Base-by-base conservation (phyloP, 129 eudicot species). In the Kitagawia praeruptora region DNA sequence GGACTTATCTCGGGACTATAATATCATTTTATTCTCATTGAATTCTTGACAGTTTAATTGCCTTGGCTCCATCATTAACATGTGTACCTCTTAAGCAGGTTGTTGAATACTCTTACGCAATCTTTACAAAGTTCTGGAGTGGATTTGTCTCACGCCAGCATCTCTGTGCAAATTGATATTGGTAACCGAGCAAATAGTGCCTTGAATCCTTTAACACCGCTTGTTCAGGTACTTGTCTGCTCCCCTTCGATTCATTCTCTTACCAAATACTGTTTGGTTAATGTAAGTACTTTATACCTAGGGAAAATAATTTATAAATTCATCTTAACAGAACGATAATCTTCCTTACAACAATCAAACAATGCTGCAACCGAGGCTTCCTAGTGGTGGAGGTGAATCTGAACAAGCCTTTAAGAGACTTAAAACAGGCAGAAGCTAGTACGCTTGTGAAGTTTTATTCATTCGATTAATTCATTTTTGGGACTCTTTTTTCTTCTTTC, bases 101-200 rank as follows among this genome's bases (percentile, higher is more conserved):
- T 95, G 80, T 85, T 90, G 76, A 87, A 81, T 80, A 86, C 91
- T 82, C 84, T 95, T 70, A 92, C 98, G 25, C 91, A 90, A 81
- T 96, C 98, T 4, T 87, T 95, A 75, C 88, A 86, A 75, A 87
- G 83, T 70, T 92, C 97, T 48, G 98, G 98, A 78, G 90, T 95
- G 9, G 98, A 95, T 85, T 80, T 95, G 81, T 88, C 98, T 14
- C 90, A 86, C 4, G 96, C 98, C 79, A 92, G 64, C 76, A 92
- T 95, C 85, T 92, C 98, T 0, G 98, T 92, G 74, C 91, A 95
- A 77, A 85, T 95, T 41, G 96, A 95, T 80, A 86, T 95, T 38
- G 94, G 94, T 61, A 95, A 92, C 81, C 81, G 82, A 82, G 89
- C 88, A 47, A 81, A 91, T 63, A 79, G 76, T 48, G 48, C 84